Base-by-base conservation (phyloP, 352 stramenopile species). In the Phytophthora pseudosyringae region DNA sequence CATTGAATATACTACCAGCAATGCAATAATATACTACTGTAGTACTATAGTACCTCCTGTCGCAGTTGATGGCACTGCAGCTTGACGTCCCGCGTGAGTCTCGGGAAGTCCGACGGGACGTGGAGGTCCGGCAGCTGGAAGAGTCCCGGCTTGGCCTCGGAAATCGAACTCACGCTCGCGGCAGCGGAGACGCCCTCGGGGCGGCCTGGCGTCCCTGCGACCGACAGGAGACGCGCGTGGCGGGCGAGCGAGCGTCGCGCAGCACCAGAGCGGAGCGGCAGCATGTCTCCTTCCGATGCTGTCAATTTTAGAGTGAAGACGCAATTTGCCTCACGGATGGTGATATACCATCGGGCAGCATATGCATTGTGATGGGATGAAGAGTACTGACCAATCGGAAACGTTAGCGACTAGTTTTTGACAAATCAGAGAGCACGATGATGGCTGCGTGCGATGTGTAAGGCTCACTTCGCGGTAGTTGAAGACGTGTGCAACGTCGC, bases 91-190 rank as follows among this genome's bases (percentile, higher is more conserved):
- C 33, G 47, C n/a, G 86, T 81, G 49, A 94, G 77, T 47, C 64
- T 67, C 16, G 67, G 33, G 53, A 94, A 94, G 59, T 94, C 86
- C 21, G 70, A 70, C 15, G 86, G 76, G 5, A 63, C 52, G 53
- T 87, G 78, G 39, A 94, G 64, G 26, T 85, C 58, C 15, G 80
- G 83, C 39, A 94, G 55, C 56, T 90, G 86, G 35, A 94, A 94
- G 26, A 94, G 78, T 7, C 86, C 86, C 0, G 71, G 80, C 44
- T 69, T 66, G 26, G 55, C 38, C 10, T 67, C 62, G 11, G 58
- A 35, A 1, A 18, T 47, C 11, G 29, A 60, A 6, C 59, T 74
- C 5, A 59, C 49, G 31, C 49, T 66, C 9, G 57, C 48, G 50
- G 44, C 39, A 45, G 43, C 38, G 13, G 40, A 57, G 41, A 64